Evolutionary conservation across 2,329 filamentous ascomycete species (phyloP), one percentile per base, ranked within the genome.

Genomic region (Fusarium sp.): DNA sequence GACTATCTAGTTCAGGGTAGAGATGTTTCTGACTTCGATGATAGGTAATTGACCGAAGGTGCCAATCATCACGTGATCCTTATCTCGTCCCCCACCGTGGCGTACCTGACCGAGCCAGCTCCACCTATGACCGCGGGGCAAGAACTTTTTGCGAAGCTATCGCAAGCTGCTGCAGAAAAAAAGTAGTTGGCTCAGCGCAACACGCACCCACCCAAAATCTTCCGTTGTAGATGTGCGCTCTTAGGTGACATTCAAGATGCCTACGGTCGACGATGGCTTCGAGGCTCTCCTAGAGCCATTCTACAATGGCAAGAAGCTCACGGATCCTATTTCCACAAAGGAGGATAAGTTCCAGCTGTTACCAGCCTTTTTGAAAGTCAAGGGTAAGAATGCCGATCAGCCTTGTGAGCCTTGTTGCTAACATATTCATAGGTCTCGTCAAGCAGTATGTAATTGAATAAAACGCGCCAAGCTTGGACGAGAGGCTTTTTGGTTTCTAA

Each of bases 291-390:
- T 90, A 62, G 86, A 89, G 82, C 88, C 88, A 29, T 89, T 90
- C 73, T 90, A 90, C 77, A 89, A 90, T 72, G 88, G 87, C 75
- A 90, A 90, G 80, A 88, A 87, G 77, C 81, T 90, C 59, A 90
- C 87, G 2, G 88, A 90, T 72, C 86, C 87, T 40, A 88, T 90
- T 69, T 88, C 84, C 27, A 88, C 84, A 54, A 85, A 84, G 71
- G 85, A 91, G 75, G 96, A 99, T 82, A 99, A 99, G 84, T 97
- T 95, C 88, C 97, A 98, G 78, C 85, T 99, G 40, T 82, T 99
- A 27, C 96, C 96, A 1, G 96, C 96, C n/a, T 99, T 99, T 79
- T 83, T 99, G 60, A 97, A 97, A 80, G 94, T 97, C 74, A 99
- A 99, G 80, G 94, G 87, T 86, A 71, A 72, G 80, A 73, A 62